phyloP scores from a whole-genome alignment of 768 basidiomycete genomes.

The Panaeolus cyanescens region DNA sequence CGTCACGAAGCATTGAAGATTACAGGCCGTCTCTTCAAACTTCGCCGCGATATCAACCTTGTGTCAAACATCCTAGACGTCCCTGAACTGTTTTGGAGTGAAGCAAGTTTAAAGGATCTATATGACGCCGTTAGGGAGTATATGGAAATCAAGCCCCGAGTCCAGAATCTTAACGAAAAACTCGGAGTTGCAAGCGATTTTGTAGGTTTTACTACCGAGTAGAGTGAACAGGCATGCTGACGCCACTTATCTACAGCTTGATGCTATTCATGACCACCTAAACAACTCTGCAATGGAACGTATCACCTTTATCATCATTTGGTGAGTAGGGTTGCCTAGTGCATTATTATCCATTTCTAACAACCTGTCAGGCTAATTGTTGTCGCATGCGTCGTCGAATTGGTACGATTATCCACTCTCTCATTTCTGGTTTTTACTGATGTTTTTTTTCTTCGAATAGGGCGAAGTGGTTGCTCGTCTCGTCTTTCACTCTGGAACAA shows the following conservation, averaged over 20 bases:
- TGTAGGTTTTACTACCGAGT: conserved; percentile 46
- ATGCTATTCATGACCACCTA: conserved; percentile 91
- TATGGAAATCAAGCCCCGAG: conserved; percentile 86
- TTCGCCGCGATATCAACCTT: conserved; percentile 87
- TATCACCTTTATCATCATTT: conserved; percentile 67
- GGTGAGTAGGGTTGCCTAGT: conserved; percentile 33
- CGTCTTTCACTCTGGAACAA: conserved; percentile 62
- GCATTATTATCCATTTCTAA: conserved; percentile 20
- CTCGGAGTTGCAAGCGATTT: conserved; percentile 86
- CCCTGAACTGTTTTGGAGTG: conserved; percentile 94
- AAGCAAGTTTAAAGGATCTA: conserved; percentile 84
- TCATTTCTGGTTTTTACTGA: neutral
- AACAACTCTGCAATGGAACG: conserved; percentile 90
- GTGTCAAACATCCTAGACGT: conserved; percentile 93
- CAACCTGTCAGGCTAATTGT: conserved; percentile 73
- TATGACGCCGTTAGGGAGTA: conserved; percentile 95
- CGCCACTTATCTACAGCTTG: conserved; percentile 52
- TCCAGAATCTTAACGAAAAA: conserved; percentile 86
- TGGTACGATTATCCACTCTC: conserved; percentile 45
- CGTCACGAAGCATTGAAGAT: conserved; percentile 85
- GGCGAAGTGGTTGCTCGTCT: conserved; percentile 83
- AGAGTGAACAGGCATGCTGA: neutral
- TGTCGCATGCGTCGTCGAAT: conserved; percentile 85
- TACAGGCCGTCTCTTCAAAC: conserved; percentile 84
- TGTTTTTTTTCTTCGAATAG: conserved; percentile 32